Base-by-base conservation (phyloP, 306 rosid species). In the Acacia confusa region DNA sequence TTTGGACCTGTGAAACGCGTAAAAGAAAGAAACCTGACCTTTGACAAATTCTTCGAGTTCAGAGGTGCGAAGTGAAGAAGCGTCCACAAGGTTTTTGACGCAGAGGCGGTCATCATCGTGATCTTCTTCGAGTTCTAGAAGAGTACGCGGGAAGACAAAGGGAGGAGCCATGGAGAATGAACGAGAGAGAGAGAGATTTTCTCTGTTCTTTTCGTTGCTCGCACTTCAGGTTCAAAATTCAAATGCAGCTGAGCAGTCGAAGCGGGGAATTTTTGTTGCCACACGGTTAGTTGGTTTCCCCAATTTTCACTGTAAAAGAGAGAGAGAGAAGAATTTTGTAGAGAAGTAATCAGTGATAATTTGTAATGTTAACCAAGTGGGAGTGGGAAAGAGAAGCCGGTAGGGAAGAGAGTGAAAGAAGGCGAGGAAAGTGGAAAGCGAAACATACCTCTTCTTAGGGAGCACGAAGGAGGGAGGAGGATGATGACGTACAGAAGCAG, bases 41-140 rank as follows among this genome's bases (percentile, higher is more conserved):
- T 95, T 95, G 85, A 93, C 97, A 82, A 93, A 92, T 74, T 95
- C 99, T 79, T 93, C 94, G 55, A 95, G 89, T 83, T 90, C 84
- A 47, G 97, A 87, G 41, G 97, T 71, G 11, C 83, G 88, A 32
- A 93, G 83, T 48, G 91, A 86, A 30, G 93, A 30, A 48, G 89
- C 32, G 79, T 93, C 81, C 47, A 72, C 27, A 17, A 84, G 84
- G 74, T 87, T 90, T 47, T 63, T 90, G 20, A 85, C 93, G 84
- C 34, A 73, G 85, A 95, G 92, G 44, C 88, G 84, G 79, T 89
- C 82, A 69, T 87, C 92, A 69, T 90, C 88, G 72, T 65, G 64
- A 9, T 93, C 89, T 71, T 93, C 80, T 84, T 93, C 98, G 19
- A 95, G 92, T 17, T 87, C 95, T 47, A 58, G 71, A 24, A 93